Evolutionary conservation across 2,329 filamentous ascomycete genomes (phyloP), one percentile per base, ranked within the genome.

Genomic region (Aciculosporium take): DNA sequence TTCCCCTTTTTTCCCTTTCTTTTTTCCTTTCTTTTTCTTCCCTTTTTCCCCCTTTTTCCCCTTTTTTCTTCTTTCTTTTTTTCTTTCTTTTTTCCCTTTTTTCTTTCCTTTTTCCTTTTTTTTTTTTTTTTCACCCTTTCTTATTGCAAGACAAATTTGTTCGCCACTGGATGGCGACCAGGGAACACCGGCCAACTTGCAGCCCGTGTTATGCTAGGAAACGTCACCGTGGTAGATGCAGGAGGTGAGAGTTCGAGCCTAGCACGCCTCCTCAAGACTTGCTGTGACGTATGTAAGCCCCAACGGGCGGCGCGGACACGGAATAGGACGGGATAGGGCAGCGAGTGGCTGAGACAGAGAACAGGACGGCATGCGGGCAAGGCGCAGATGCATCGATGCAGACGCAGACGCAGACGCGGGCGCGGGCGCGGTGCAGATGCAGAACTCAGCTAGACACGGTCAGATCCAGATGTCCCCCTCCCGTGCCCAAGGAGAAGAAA

Each of bases 261-360:
- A 15, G 10, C 10, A 33, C 24, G 28, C 25, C 40, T 41, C 18
- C 24, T 32, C 8, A 27, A 37, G 21, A 35, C 37, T n/a, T 40
- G 30, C 40, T 37, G 39, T 46, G 45, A 45, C 45, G 45, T 46
- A 46, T 40, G 37, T 5, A 34, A 23, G 20, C 8, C 31, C 25
- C 28, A 39, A 34, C 23, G 36, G 33, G 27, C n/a, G 23, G 35
- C 33, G 20, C 21, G 33, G 23, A 43, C 32, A 27, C 29, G 37
- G 40, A 29, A 37, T 36, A 29, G 35, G 33, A 38, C 44, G 39
- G 36, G 36, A 13, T 38, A 27, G 36, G 24, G 24, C 36, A 27
- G 17, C 21, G 25, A 30, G 36, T 34, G 32, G 32, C 18, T 34
- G 20, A 21, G 32, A 34, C 32, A 23, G 23, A 2, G 20, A 34